Evolutionary conservation across 345 rosid species (phyloP).

Genomic region (Salix koriyanagi): DNA sequence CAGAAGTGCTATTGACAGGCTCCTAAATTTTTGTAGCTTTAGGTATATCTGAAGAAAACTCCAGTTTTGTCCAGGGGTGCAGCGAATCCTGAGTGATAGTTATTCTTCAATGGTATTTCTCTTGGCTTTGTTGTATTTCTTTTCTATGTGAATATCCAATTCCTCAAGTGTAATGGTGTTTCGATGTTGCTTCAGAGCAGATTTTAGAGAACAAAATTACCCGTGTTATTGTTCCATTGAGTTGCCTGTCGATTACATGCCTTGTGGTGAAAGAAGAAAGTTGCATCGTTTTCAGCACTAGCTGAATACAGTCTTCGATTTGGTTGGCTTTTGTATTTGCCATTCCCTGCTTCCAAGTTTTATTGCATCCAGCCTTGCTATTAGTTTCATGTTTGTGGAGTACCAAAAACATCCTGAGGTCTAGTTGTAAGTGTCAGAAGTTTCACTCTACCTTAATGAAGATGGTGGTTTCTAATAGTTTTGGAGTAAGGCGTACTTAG

Average conservation of each 20-base stretch:
- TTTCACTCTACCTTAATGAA: background rate
- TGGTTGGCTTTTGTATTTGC: background rate
- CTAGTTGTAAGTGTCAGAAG: background rate
- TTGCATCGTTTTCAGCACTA: background rate
- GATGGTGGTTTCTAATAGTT: background rate
- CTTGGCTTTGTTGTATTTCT: background rate
- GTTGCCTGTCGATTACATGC: too few relatives aligned
- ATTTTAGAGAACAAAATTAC: background rate
- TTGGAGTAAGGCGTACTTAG: too few relatives aligned
- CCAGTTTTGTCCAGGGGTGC: too few relatives aligned
- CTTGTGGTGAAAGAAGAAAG: background rate
- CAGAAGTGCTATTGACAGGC: too few relatives aligned
- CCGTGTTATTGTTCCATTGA: background rate
- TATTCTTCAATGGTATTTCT: too few relatives aligned
- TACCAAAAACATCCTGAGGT: background rate
- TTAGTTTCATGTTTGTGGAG: background rate
- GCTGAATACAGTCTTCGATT: background rate
- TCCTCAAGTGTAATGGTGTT: background rate
- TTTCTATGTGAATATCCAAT: too few relatives aligned
- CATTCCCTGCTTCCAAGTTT: background rate
- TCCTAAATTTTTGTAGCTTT: too few relatives aligned
- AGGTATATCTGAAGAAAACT: too few relatives aligned
- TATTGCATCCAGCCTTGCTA: background rate
- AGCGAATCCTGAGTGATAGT: too few relatives aligned
- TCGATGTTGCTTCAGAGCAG: background rate